Evolutionary conservation across 1,139 yeast species (phyloP), one percentile per base, ranked within the genome.

Genomic region (Candida mesenterica): DNA sequence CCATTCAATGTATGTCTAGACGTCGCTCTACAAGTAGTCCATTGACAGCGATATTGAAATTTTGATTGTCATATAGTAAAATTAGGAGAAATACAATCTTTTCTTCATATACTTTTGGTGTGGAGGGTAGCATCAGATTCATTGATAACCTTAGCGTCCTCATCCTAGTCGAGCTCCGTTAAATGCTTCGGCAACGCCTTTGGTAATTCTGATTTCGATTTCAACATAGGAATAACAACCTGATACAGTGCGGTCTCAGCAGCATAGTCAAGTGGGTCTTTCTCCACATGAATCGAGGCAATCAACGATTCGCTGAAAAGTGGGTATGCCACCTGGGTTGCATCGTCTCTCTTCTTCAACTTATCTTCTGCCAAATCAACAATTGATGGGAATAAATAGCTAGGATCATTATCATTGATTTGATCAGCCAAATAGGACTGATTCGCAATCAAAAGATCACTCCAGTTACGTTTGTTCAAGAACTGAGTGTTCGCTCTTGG

Each of bases 391-490:
- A 15, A n/a, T 6, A 32, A 17, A 13, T 26, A 15, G 12, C 25
- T 15, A n/a, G 33, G 28, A 15, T 23, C 10, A 6, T 16, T n/a
- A 15, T 20, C 36, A 9, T 17, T 32, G 3, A 30, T 33, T 12
- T 28, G n/a, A 10, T 37, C 37, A 6, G 32, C 18, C 34, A 28
- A 44, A 26, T 20, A 28, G 2, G 70, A 61, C 42, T 68, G 69
- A 18, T 54, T 57, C 5, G 68, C 76, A 32, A 68, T 24, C 4
- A 67, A 52, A 43, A 70, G 62, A 45, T 69, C 76, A 44, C 65
- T 63, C 87, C 90, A 90, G 62, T 90, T 90, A 55, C 97, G 75
- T 44, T 77, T 79, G 45, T 90, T 88, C 59, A 86, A 61, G 50
- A 88, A 82, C 43, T 79, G 75, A 28, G 67, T 59, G 54, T 82